Base-by-base conservation (phyloP, 2,329 filamentous ascomycete genomes). In the Septoria linicola region DNA sequence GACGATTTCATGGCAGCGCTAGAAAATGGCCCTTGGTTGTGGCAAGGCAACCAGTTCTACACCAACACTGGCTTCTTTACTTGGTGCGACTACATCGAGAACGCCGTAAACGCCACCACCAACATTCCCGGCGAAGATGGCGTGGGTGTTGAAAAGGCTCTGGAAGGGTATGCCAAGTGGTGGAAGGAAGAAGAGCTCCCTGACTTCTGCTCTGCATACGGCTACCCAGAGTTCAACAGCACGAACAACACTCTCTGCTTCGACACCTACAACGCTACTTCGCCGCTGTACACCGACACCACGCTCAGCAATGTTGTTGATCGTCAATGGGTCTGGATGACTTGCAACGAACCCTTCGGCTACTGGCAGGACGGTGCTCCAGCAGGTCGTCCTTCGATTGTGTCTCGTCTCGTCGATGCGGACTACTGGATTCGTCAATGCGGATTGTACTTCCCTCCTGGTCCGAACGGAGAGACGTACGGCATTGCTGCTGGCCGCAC, bases 321-420 rank as follows among this genome's bases (percentile, higher is more conserved):
- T 57, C 68, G 79, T 0, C 78, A 81, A 54, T 84, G 80, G 80
- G 63, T 71, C 11, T 85, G 81, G 80, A 74, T 82, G 66, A 70
- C 76, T 2, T 84, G 82, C 72, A 84, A 84, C 61, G 79, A 84
- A 63, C 80, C 81, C 16, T 76, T 80, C 51, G 76, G 70, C 49
- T 80, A 75, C 65, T 82, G 76, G 73, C 78, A 81, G 63, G 75
- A 76, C 53, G 77, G 76, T 17, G 78, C 78, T 7, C 80, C 80
- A 0, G 36, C 60, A 2, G 65, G 62, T 49, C 65, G 59, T 1
- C 68, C 73, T 2, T 72, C 70, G 17, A 70, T 83, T 32, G 75
- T 80, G 47, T 80, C 78, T n/a, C 75, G 77, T 21, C 69, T 80
- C 8, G 71, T 79, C 40, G 73, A 63, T 6, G 65, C 72, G 2